Evolutionary conservation across 176 grass and related monocot genomes (phyloP), one percentile per base, ranked within the genome.

Genomic region (Bromus sterilis): DNA sequence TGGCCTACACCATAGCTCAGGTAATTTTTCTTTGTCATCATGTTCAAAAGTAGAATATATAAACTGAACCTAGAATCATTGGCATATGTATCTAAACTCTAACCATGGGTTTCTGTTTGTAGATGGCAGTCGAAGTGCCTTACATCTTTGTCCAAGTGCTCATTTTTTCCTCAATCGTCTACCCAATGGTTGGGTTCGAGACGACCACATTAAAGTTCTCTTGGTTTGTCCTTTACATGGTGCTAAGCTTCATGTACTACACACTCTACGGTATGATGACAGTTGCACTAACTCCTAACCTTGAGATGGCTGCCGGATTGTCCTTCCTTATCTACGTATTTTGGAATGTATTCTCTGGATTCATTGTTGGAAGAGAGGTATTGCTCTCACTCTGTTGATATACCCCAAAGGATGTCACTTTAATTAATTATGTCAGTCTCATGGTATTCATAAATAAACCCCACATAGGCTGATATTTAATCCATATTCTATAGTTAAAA

Each of bases 341-440:
- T 41, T 90, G 88, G 91, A 90, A 90, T 51, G 23, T 86, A 36
- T 93, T 93, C 85, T 93, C 91, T 2, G 88, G 91, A 29, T 93
- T 93, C 91, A 76, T 87, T 75, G 26, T 93, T 37, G 34, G 68
- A 44, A 82, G 88, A 88, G 71, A 88, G 87, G 91, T 90, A 85
- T 4, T 15, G 23, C 29, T 43, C 7, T 56, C 20, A 35, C 46
- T 5, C 53, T 40, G 4, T 1, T 24, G 24, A 61, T 61, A 61
- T 10, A 25, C 13, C 23, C 74, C 23, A 18, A 0, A 59, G 15
- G 18, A 29, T 60, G 11, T 60, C 18, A 71, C 40, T 16, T 41
- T 20, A 59, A 39, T 41, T 20, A 59, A 39, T 26, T 77, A 71
- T 25, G 42, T 44, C 2, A 7, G 21, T 5, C 64, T 40, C 21